Conservation (phyloP, 352 stramenopile species). For the Phytophthora ramorum region DNA sequence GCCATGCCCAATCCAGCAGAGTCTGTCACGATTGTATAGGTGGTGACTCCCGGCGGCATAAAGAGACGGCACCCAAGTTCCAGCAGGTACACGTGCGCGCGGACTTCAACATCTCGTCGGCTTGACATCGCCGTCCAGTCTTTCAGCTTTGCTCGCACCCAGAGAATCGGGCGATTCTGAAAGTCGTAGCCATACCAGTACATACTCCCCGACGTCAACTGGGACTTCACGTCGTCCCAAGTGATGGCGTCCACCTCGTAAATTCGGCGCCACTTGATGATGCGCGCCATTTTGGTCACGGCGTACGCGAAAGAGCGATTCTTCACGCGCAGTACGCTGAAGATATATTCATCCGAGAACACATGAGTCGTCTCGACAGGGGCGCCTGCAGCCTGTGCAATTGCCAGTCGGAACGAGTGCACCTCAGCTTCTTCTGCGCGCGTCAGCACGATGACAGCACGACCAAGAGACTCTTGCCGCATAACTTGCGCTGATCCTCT, state of each 20-base stretch:
- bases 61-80: conserved; percentile 59
- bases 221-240: conserved; percentile 48
- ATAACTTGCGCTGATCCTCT: conserved; percentile 24
- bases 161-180: conserved; percentile 70
- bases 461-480: conserved; percentile 18
- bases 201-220: conserved; percentile 62
- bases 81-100: conserved; percentile 66
- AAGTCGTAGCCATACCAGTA: conserved; percentile 83
- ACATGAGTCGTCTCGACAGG: conserved; percentile 47
- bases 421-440: conserved; percentile 44
- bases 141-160: conserved; percentile 68
- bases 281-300: conserved; percentile 64
- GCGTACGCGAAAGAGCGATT: conserved; percentile 67
- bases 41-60: conserved; percentile 64
- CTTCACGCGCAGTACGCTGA: conserved; percentile 66
- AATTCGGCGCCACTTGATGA: conserved; percentile 53
- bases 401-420: conserved; percentile 56
- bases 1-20: conserved; percentile 50
- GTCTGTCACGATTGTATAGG: conserved; percentile 71
- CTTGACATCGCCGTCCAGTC: conserved; percentile 61
- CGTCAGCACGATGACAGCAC: conserved; percentile 31
- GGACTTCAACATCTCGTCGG: conserved; percentile 59
- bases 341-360: conserved; percentile 67
- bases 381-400: conserved; percentile 48
- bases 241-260: conserved; percentile 54